Base-by-base conservation (phyloP, 306 rosid species). In the Fragaria ananassa region DNA sequence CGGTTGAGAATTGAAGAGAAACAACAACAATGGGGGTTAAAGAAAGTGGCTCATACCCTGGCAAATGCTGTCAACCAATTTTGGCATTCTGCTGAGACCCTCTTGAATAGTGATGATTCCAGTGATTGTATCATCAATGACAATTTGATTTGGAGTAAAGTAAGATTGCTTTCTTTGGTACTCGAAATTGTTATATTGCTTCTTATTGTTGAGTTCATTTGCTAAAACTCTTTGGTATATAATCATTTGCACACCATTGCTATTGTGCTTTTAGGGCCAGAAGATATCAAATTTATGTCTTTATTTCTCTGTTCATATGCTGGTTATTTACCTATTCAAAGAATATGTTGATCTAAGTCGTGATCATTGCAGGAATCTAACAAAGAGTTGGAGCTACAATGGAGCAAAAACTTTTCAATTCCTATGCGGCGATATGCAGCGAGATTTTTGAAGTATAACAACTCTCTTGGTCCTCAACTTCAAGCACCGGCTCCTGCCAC, bases 41-140 rank as follows among this genome's bases (percentile, higher is more conserved):
- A 89, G 84, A 84, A 78, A 84, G 83, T 92, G 80, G 88, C 94
- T 74, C 97, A 85, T 87, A 72, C 72, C 81, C 84, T 96, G 80
- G 97, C 99, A 10, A 93, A 88, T 85, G 93, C 90, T 80, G 98
- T 96, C 80, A 89, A 86, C 86, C 89, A 93, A 85, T 96, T 93
- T 86, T 96, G 99, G 99, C 80, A 79, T 86, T 91, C 97, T 66
- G 90, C 87, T 81, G 99, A 89, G 93, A 84, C 74, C 76, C 87
- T 70, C 81, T 67, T 88, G 21, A 84, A 78, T 74, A 76, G 76
- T 25, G 82, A 78, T 67, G 76, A 44, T 81, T 81, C 72, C 68
- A 76, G 75, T 19, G 18, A 47, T 77, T 49, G 49, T 76, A 79
- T 83, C 78, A 65, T 70, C 71, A 25, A 74, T 70, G 61, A 70